Conservation (phyloP, 2,329 filamentous ascomycete genomes). For the Hymenoscyphus linearis region DNA sequence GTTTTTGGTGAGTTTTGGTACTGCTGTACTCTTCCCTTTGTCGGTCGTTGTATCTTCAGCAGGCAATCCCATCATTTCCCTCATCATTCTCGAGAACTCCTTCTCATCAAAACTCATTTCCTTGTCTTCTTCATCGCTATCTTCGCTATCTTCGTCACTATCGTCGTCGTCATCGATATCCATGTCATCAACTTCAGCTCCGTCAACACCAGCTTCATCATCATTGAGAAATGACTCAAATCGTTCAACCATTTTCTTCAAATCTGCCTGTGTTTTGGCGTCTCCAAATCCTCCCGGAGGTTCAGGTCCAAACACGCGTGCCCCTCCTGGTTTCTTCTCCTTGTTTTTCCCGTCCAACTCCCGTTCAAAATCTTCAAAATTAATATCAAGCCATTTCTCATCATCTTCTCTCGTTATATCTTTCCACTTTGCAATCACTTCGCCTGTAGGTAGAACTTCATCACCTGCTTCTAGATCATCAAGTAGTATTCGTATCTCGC, state of each 20-base stretch:
- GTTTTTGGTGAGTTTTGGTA: constrained; percentile 7
- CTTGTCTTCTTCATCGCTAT: constrained; percentile 63
- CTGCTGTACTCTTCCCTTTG: constrained; percentile 9
- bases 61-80: constrained; percentile 76
- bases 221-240: constrained; percentile 91
- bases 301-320: constrained; percentile 26
- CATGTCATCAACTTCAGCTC: constrained; percentile 68
- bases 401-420: constrained; percentile 62
- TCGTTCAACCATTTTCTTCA: constrained; percentile 87
- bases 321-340: constrained; percentile 29
- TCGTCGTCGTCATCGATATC: constrained; percentile 51
- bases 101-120: constrained; percentile 78
- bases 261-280: constrained; percentile 62
- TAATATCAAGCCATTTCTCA: constrained; percentile 88
- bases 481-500: constrained; percentile 72
- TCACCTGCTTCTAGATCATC: constrained; percentile 56
- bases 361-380: constrained; percentile 80
- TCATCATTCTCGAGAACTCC: constrained; percentile 83
- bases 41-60: constrained; percentile 12
- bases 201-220: constrained; percentile 73
- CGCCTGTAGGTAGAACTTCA: constrained; percentile 58
- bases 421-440: constrained; percentile 69
- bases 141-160: constrained; percentile 46
- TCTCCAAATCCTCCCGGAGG: constrained; percentile 54
- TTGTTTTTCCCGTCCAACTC: constrained; percentile 57